A percentile compares a stretch with the other conserved stretches of the same genome.
These are phyloP conservation scores for Candida ficus DNA, from an alignment of 805 yeast genomes.

Conservation along the genomic window DNA sequence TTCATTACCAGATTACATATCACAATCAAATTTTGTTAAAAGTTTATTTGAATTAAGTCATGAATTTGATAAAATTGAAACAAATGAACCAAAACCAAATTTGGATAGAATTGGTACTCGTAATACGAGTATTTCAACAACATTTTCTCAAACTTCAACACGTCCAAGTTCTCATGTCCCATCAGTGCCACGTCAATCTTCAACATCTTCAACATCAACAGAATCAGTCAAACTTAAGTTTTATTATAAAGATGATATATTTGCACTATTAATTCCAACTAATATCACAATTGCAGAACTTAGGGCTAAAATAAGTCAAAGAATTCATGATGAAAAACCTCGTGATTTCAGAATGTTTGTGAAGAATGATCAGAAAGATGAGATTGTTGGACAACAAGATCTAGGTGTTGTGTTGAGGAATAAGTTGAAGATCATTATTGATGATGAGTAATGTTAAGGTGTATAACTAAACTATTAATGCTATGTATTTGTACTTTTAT, in stretches of 20 bases:
- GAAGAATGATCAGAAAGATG: slow-evolving; percentile 29
- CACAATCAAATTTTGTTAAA: slow-evolving; percentile 62
- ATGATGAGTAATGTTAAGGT: slow-evolving; percentile 28
- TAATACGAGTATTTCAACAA: too few relatives aligned
- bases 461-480: too few relatives aligned
- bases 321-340: slow-evolving; percentile 37
- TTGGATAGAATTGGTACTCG: too few relatives aligned
- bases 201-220: slow-evolving; percentile 3
- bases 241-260: slow-evolving; percentile 75
- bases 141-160: too few relatives aligned
- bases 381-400: slow-evolving; percentile 29
- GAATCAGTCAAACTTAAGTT: slow-evolving; percentile 56
- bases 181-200: too few relatives aligned
- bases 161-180: too few relatives aligned
- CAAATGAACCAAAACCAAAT: too few relatives aligned
- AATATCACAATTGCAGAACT: slow-evolving; percentile 44
- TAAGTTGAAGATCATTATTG: slow-evolving; percentile 33
- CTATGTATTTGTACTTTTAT: too few relatives aligned
- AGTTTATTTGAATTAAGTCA: slow-evolving; percentile 57
- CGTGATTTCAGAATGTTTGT: slow-evolving; percentile 30
- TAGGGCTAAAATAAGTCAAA: slow-evolving; percentile 44
- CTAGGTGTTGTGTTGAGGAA: slow-evolving; percentile 29
- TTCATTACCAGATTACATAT: slow-evolving; percentile 69
- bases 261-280: slow-evolving; percentile 56
- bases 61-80: slow-evolving; percentile 27